phyloP scores from a whole-genome alignment of 2,329 filamentous ascomycete species.

The Cytospora leucostoma region DNA sequence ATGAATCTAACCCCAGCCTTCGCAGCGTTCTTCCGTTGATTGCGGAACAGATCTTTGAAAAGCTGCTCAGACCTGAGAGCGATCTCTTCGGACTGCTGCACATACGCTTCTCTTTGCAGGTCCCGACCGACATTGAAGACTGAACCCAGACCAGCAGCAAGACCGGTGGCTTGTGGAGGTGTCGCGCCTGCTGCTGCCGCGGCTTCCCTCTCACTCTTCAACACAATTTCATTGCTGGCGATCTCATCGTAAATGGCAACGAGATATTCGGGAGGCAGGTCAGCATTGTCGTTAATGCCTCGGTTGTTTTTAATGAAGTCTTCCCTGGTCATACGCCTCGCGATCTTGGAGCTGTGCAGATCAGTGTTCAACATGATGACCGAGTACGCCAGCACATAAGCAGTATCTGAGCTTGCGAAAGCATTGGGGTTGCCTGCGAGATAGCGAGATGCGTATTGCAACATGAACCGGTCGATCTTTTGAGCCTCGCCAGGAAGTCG shows the following conservation, averaged over 20 bases:
- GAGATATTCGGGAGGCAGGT: conserved; percentile 91
- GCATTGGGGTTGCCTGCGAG: conserved; percentile 94
- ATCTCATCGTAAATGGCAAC: conserved; percentile 92
- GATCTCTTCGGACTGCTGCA: conserved; percentile 95
- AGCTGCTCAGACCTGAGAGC: conserved; percentile 72
- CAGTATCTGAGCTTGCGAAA: conserved; percentile 96
- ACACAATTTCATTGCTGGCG: conserved; percentile 84
- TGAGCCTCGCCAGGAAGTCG: conserved; percentile 93
- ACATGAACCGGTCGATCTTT: conserved; percentile 99
- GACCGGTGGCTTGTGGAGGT: conserved; percentile 62
- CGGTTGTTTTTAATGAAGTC: conserved; percentile 99
- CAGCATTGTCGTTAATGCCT: conserved; percentile 94
- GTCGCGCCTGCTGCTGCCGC: conserved; percentile 75
- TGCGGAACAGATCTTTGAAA: conserved; percentile 90
- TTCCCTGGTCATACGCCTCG: conserved; percentile 85
- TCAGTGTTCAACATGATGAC: conserved; percentile 97
- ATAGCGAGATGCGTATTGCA: conserved; percentile 97
- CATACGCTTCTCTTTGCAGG: conserved; percentile 86
- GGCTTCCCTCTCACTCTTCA: conserved; percentile 87
- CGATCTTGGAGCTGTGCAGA: conserved; percentile 85
- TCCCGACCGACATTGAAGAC: conserved; percentile 91
- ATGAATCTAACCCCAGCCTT: conserved; percentile 76
- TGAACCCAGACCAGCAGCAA: conserved; percentile 82
- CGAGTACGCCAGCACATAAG: conserved; percentile 93
- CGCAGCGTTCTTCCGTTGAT: conserved; percentile 78